Evolutionary conservation across 2,329 filamentous ascomycete genomes (phyloP).

Genomic region (Colletotrichum salicis): DNA sequence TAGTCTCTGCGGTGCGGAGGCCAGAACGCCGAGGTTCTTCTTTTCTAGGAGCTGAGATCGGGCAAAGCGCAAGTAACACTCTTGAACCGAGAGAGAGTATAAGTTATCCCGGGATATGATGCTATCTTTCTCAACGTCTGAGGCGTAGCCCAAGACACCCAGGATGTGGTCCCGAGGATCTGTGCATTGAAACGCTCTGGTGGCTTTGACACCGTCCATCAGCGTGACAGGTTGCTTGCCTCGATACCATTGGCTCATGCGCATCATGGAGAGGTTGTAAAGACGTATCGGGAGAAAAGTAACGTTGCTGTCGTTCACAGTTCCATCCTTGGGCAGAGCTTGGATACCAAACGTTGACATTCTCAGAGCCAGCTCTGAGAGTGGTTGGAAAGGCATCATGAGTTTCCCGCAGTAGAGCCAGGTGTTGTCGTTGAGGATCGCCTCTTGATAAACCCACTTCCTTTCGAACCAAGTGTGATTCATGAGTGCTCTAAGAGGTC

Average conservation of each 20-base stretch:
- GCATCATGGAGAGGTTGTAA: slow-evolving; percentile 21
- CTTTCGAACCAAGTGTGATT: slow-evolving; percentile 14
- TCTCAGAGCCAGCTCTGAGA: slow-evolving; percentile 8
- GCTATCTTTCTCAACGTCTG: slow-evolving; percentile 8
- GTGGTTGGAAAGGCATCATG: neutral
- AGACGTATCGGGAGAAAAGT: neutral
- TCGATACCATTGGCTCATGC: slow-evolving; percentile 3
- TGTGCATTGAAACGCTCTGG: slow-evolving; percentile 7
- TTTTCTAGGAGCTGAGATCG: slow-evolving; percentile 11
- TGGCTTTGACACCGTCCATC: slow-evolving; percentile 15
- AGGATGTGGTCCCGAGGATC: slow-evolving; percentile 17
- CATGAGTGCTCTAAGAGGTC: neutral
- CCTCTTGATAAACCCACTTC: slow-evolving; percentile 20
- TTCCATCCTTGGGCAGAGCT: neutral
- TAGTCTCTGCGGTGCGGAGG: slow-evolving; percentile 3
- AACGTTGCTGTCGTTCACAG: neutral
- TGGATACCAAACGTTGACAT: slow-evolving; percentile 4
- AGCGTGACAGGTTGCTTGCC: slow-evolving; percentile 13
- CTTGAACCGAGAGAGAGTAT: slow-evolving; percentile 7
- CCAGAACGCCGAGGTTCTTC: neutral
- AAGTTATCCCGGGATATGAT: slow-evolving; percentile 7
- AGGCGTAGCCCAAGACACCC: slow-evolving; percentile 1
- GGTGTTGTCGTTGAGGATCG: neutral
- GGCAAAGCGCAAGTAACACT: slow-evolving; percentile 9
- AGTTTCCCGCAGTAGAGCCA: slow-evolving; percentile 17